Evolutionary conservation across 2,329 filamentous ascomycete species (phyloP).

Genomic region (Fusarium sp.): DNA sequence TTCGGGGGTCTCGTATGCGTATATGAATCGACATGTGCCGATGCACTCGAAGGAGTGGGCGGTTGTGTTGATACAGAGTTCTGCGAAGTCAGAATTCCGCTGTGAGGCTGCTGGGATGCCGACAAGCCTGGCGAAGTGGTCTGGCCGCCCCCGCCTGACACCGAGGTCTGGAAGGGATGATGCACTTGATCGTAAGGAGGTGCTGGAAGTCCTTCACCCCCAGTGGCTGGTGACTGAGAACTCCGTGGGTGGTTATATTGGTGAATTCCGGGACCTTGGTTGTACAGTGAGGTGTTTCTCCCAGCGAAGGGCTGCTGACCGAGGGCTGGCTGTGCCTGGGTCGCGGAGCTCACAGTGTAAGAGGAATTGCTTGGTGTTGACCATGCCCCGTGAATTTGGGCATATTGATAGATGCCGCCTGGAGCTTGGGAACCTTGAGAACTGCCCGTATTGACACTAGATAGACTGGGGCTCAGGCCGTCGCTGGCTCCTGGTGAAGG

Average conservation of each 20-base stretch:
- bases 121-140: constrained; percentile 46
- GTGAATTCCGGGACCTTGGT: constrained; percentile 61
- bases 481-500: constrained; percentile 64
- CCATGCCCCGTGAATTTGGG: constrained; percentile 68
- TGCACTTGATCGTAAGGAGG: constrained; percentile 76
- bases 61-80: constrained; percentile 54
- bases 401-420: constrained; percentile 62
- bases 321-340: constrained; percentile 45
- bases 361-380: constrained; percentile 61
- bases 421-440: constrained; percentile 68
- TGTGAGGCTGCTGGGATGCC: constrained; percentile 45
- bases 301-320: constrained; percentile 45
- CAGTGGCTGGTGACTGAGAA: constrained; percentile 61
- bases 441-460: constrained; percentile 70
- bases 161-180: constrained; percentile 71
- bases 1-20: constrained; percentile 62
- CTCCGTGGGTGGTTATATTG: constrained; percentile 48
- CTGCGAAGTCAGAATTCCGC: constrained; percentile 44
- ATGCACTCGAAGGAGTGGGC: constrained; percentile 60
- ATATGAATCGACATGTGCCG: constrained; percentile 70
- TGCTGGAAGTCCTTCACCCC: constrained; percentile 71
- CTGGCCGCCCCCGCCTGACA: constrained; percentile 59
- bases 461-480: constrained; percentile 70
- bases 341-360: constrained; percentile 64
- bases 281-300: constrained; percentile 55